Conservation (phyloP, 1,139 yeast species). For the Saccharomyces uvarum region DNA sequence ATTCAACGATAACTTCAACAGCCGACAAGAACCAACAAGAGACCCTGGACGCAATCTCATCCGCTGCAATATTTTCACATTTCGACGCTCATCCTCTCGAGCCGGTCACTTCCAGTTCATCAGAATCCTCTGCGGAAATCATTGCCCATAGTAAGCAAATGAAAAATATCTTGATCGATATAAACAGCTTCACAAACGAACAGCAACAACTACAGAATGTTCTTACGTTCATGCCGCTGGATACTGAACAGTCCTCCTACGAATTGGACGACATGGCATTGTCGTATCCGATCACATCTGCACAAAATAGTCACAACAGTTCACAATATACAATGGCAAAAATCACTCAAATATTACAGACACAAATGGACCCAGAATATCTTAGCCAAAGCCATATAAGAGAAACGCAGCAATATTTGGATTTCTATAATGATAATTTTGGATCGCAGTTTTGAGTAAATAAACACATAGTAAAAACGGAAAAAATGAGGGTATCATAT, state of each 20-base stretch:
- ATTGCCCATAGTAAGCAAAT: background rate
- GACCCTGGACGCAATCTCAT: background rate
- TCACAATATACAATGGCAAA: background rate
- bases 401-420: constrained; percentile 20
- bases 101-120: constrained; percentile 11
- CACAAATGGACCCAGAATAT: constrained; percentile 15
- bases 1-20: background rate
- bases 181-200: background rate
- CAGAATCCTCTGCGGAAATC: constrained; percentile 12
- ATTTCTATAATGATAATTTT: constrained; percentile 19
- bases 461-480: background rate
- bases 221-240: constrained; percentile 7
- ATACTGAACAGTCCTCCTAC: constrained; percentile 18
- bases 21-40: background rate
- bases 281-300: background rate
- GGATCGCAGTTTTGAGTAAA: constrained; percentile 1
- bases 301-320: constrained; percentile 2
- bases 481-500: background rate
- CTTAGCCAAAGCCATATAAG: constrained; percentile 17
- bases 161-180: background rate
- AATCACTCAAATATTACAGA: constrained; percentile 5
- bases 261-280: background rate
- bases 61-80: constrained; percentile 9
- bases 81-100: constrained; percentile 10
- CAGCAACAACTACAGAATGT: background rate